phyloP scores from a whole-genome alignment of 83 land plant genomes.

The Picea abies region DNA sequence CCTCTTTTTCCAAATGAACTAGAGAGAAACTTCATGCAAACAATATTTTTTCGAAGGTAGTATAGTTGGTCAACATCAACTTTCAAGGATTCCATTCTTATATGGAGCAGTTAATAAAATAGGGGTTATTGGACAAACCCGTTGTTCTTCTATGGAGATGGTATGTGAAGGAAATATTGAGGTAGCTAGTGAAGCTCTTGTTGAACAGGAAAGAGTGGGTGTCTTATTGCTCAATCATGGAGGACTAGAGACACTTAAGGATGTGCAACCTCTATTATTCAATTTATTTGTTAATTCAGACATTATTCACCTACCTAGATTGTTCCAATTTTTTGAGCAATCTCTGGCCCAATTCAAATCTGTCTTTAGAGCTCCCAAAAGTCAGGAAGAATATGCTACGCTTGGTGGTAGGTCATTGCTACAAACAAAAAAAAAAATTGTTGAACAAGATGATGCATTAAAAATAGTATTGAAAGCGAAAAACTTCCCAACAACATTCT shows the following conservation, averaged over 20 bases:
- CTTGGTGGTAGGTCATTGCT: too few species aligned
- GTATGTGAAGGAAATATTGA: neutral
- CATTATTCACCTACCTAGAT: too few species aligned
- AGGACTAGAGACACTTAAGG: conserved; percentile 95
- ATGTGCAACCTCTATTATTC: conserved; percentile 96
- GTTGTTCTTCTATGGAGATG: neutral
- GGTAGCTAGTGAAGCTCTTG: neutral
- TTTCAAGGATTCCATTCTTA: conserved; percentile 1
- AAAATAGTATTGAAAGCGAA: too few species aligned
- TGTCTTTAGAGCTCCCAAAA: too few species aligned
- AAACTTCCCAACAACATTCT: too few species aligned
- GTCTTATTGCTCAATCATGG: conserved; percentile 92
- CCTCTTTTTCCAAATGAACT: neutral
- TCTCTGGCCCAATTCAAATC: too few species aligned
- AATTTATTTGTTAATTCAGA: conserved; percentile 97
- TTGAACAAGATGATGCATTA: too few species aligned
- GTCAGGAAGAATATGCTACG: too few species aligned
- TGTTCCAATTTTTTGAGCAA: too few species aligned
- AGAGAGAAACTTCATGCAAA: neutral
- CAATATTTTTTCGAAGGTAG: neutral
- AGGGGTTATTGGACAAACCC: neutral
- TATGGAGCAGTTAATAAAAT: neutral
- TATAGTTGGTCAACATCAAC: neutral
- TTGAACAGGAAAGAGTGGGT: conserved; percentile 69
- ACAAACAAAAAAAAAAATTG: too few species aligned